These are phyloP conservation scores for Beverwykella pulmonaria DNA, from an alignment of 495 filamentous ascomycete species.

Conservation along the genomic window DNA sequence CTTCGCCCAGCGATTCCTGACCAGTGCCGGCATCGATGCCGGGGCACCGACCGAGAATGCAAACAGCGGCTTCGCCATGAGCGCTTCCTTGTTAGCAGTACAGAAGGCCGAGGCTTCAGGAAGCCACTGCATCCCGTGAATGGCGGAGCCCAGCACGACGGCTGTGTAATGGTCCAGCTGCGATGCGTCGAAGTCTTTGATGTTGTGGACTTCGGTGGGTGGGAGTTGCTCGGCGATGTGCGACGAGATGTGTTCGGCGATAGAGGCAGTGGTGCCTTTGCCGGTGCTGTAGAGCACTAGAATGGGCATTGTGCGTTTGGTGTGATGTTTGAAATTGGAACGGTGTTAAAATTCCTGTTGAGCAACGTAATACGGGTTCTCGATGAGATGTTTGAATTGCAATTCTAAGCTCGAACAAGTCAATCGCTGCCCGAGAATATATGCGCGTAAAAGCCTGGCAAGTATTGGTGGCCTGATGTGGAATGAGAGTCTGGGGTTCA, in stretches of 20 bases:
- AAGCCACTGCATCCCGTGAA: conserved; percentile 7
- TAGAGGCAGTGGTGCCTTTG: conserved; percentile 11
- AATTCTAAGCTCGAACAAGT: no score
- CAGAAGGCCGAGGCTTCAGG: conserved; percentile 6
- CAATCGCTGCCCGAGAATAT: no score
- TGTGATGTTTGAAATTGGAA: no score
- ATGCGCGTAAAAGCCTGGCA: no score
- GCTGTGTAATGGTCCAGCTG: not conserved
- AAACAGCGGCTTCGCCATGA: conserved; percentile 1
- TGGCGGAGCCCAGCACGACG: conserved; percentile 7
- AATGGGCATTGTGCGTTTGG: conserved; percentile 2
- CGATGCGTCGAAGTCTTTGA: conserved; percentile 9
- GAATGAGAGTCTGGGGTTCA: no score
- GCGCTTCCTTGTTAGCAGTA: not conserved
- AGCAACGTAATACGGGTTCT: no score
- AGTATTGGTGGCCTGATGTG: no score
- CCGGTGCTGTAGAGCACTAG: conserved; percentile 10
- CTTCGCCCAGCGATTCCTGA: not conserved
- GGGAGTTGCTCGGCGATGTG: conserved; percentile 5
- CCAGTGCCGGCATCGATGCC: not conserved
- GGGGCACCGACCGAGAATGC: conserved; percentile 11
- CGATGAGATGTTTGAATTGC: no score
- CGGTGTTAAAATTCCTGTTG: no score
- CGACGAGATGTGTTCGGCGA: conserved; percentile 7
- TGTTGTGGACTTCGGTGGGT: conserved; percentile 12